Conservation (phyloP, 345 rosid genomes). For the Pelargonium nanum region DNA sequence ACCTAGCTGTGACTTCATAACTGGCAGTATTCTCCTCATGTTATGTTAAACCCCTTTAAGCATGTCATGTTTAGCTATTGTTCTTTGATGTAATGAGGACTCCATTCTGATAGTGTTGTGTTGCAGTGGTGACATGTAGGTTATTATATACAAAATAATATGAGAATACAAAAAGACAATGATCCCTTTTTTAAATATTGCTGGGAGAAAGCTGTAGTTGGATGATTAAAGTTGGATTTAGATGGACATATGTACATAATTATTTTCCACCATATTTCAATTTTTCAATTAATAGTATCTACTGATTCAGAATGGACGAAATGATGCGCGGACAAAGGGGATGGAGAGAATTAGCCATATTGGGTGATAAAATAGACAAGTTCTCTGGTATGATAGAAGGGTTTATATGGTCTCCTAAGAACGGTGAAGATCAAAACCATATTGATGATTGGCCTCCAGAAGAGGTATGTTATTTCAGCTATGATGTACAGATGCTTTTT, state of each 20-base stretch:
- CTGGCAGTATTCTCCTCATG: background rate
- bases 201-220: background rate
- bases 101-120: too few species aligned
- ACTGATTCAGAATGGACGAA: conserved; percentile 68
- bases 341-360: conserved; percentile 72
- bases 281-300: background rate
- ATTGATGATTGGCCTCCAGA: conserved; percentile 46
- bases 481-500: background rate
- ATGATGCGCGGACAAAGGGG: conserved; percentile 94
- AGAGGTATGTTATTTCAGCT: conserved; percentile 28
- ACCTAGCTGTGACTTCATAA: background rate
- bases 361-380: conserved; percentile 72
- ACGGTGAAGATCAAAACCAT: conserved; percentile 36
- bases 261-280: background rate
- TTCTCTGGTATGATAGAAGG: conserved; percentile 76
- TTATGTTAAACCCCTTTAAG: background rate
- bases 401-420: conserved; percentile 72
- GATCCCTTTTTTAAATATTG: background rate
- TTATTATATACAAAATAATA: background rate
- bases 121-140: background rate
- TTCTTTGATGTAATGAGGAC: background rate
- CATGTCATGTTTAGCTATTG: background rate
- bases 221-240: background rate
- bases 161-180: too few species aligned
- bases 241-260: background rate